Conservation (phyloP, 345 rosid species). For the Fremontodendron californicum region DNA sequence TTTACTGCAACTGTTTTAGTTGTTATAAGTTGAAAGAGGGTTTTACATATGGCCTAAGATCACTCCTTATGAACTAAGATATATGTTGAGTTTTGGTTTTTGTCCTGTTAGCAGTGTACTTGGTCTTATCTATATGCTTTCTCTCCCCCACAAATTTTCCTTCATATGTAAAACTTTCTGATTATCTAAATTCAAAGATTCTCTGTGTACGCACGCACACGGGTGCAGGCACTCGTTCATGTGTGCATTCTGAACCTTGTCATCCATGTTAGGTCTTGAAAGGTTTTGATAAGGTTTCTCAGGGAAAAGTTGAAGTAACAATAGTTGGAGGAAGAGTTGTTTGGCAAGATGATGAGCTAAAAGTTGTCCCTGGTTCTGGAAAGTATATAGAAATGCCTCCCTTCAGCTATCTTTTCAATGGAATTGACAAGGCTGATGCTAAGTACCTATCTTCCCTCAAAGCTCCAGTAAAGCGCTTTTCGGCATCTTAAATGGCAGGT, state of each 20-base stretch:
- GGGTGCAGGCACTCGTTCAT: neutral
- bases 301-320: constrained; percentile 97
- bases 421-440: constrained; percentile 78
- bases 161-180: neutral
- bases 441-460: constrained; percentile 60
- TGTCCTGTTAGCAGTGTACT: neutral
- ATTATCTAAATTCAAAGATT: neutral
- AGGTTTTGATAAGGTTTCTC: constrained; percentile 16
- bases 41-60: neutral
- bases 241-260: neutral
- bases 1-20: neutral
- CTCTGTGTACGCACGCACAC: neutral
- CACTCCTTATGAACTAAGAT: neutral
- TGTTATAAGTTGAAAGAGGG: neutral
- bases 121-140: neutral
- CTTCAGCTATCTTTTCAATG: constrained; percentile 70
- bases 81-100: neutral
- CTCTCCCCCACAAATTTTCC: neutral
- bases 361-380: constrained; percentile 69
- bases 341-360: constrained; percentile 77
- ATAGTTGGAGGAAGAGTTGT: constrained; percentile 81
- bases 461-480: constrained; percentile 73
- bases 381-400: constrained; percentile 73
- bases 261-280: neutral
- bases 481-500: constrained; percentile 28